Evolutionary conservation across 805 yeast species (phyloP).

Genomic region (Lachancea thermotolerans): DNA sequence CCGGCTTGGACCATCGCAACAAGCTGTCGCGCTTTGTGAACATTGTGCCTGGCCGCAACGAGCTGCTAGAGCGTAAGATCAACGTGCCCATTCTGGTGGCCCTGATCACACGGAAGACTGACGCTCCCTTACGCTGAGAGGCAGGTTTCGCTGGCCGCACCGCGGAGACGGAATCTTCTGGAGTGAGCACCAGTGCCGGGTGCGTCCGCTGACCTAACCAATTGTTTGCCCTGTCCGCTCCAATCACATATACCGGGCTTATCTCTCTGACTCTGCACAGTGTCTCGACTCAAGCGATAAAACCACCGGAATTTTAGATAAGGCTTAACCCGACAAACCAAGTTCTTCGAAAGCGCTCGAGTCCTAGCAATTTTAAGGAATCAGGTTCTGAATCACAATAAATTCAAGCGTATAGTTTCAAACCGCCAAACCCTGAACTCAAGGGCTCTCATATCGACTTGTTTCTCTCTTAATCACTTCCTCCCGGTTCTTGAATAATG

Average conservation of each 20-base stretch:
- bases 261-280: no score
- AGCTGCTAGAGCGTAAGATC: slow-evolving; percentile 19
- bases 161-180: no score
- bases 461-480: no score
- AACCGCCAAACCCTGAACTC: no score
- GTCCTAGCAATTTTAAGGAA: no score
- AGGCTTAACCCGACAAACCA: not conserved
- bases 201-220: not conserved
- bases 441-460: no score
- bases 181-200: no score
- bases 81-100: slow-evolving; percentile 20
- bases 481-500: not conserved
- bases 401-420: no score
- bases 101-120: slow-evolving; percentile 4
- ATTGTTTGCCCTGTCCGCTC: not conserved
- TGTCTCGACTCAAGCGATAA: not conserved
- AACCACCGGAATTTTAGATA: not conserved
- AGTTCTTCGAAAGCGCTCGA: not conserved
- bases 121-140: not conserved
- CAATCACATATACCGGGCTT: not conserved
- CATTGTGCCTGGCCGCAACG: slow-evolving; percentile 21
- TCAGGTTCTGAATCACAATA: no score
- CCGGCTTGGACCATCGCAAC: slow-evolving; percentile 18
- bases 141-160: not conserved
- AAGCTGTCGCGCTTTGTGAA: slow-evolving; percentile 17